Evolutionary conservation across 208 protist species (phyloP).

Genomic region (Leishmania braziliensis): DNA sequence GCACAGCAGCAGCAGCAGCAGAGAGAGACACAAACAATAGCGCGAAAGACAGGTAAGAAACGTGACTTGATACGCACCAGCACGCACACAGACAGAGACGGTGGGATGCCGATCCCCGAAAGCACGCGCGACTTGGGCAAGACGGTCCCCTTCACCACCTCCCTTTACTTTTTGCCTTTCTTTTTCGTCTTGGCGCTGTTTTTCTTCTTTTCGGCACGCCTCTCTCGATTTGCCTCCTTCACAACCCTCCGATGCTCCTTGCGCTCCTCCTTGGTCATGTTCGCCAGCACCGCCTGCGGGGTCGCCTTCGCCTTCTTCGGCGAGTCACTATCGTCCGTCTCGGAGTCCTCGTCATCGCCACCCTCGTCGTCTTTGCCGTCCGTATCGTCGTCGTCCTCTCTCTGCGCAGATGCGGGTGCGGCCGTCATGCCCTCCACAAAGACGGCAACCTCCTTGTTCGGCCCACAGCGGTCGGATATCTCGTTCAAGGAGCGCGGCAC

Average conservation of each 20-base stretch:
- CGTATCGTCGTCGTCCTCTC: conserved; percentile 1
- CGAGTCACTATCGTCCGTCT: conserved; percentile 11
- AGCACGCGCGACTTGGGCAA: neutral
- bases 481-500: conserved; percentile 79
- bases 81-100: neutral
- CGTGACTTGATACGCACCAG: neutral
- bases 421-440: conserved; percentile 79
- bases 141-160: neutral
- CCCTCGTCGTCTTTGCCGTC: conserved; percentile 10
- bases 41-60: conserved; percentile 7
- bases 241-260: conserved; percentile 77
- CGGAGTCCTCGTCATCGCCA: conserved; percentile 19
- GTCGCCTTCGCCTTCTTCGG: conserved; percentile 7
- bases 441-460: conserved; percentile 59
- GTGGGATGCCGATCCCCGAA: neutral
- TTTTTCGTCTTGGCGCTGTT: conserved; percentile 53
- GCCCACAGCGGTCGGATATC: conserved; percentile 60
- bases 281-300: conserved; percentile 46
- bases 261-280: conserved; percentile 88
- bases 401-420: conserved; percentile 5
- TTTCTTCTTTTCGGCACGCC: conserved; percentile 79
- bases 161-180: conserved; percentile 21
- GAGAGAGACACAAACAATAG: neutral
- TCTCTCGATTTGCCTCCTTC: conserved; percentile 79
- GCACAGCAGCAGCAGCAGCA: conserved; percentile 3